Evolutionary conservation across 1,284 basidiomycete genomes (phyloP).

Genomic region (Psilocybe mexicana): DNA sequence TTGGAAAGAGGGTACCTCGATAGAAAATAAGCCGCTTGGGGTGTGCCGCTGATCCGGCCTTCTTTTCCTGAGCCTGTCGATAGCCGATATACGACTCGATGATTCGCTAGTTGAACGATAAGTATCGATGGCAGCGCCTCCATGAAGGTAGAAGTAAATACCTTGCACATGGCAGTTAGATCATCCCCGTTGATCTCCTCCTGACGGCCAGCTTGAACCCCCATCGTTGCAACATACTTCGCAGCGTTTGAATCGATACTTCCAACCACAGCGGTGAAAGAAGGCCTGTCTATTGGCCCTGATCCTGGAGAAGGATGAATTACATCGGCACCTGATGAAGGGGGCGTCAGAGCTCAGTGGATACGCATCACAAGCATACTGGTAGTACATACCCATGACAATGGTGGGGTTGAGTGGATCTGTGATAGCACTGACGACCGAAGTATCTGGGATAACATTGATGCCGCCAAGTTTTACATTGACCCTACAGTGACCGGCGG

Average conservation of each 20-base stretch:
- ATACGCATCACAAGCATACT: not conserved
- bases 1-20: conserved; percentile 47
- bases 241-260: conserved; percentile 70
- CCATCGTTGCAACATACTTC: conserved; percentile 53
- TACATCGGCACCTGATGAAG: conserved; percentile 64
- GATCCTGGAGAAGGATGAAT: conserved; percentile 67
- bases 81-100: conserved; percentile 59
- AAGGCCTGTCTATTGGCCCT: conserved; percentile 71
- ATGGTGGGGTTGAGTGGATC: conserved; percentile 72
- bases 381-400: conserved; percentile 59
- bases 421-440: conserved; percentile 56
- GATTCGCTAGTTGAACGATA: conserved; percentile 39
- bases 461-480: conserved; percentile 84
- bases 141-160: conserved; percentile 23
- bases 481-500: conserved; percentile 45
- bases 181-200: conserved; percentile 68
- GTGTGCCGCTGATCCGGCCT: conserved; percentile 33
- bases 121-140: not conserved
- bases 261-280: conserved; percentile 74
- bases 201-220: conserved; percentile 65
- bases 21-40: conserved; percentile 76
- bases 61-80: conserved; percentile 52
- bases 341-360: conserved; percentile 3
- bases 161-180: conserved; percentile 59
- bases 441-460: conserved; percentile 68